Percentiles rank a stretch among this genome's conserved stretches.
Conservation (phyloP, 169 alveolate species). For the Eimeria sp. region DNA sequence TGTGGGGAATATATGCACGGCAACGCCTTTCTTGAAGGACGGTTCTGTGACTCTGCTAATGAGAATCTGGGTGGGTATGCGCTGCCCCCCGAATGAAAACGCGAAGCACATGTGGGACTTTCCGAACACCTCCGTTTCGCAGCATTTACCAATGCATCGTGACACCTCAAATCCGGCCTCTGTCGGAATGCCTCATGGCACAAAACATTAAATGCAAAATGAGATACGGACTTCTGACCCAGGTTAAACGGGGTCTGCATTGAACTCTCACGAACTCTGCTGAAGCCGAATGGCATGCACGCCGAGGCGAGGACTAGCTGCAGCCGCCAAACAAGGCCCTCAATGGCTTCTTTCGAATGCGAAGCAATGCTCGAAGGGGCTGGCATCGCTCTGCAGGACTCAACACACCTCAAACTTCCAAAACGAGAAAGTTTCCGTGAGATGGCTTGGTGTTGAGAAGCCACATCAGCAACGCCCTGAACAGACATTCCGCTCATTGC, state of each 20-base stretch:
- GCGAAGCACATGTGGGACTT: not conserved
- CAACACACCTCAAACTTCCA: not conserved
- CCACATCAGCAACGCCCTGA: slow-evolving; percentile 69
- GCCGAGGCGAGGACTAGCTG: slow-evolving; percentile 61
- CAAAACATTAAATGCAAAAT: slow-evolving; percentile 42
- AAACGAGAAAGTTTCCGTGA: not conserved
- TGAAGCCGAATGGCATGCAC: slow-evolving; percentile 63
- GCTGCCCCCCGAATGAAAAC: not conserved
- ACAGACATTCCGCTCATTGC: slow-evolving; percentile 41
- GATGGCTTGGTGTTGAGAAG: slow-evolving; percentile 20
- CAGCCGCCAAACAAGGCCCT: slow-evolving; percentile 74
- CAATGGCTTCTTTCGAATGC: not conserved
- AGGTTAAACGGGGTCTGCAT: slow-evolving; percentile 14
- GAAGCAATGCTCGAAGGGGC: not conserved
- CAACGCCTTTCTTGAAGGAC: not conserved
- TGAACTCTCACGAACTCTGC: slow-evolving; percentile 4
- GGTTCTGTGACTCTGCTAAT: not conserved
- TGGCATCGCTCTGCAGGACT: slow-evolving; percentile 69
- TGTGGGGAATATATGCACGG: not conserved
- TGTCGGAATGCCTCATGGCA: slow-evolving; percentile 67
- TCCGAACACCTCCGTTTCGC: not conserved
- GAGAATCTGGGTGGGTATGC: not conserved
- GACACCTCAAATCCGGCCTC: slow-evolving; percentile 45
- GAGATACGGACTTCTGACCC: slow-evolving; percentile 44
- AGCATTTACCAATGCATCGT: not conserved